phyloP scores from a whole-genome alignment of 805 yeast genomes.

The Candida ponderosae region DNA sequence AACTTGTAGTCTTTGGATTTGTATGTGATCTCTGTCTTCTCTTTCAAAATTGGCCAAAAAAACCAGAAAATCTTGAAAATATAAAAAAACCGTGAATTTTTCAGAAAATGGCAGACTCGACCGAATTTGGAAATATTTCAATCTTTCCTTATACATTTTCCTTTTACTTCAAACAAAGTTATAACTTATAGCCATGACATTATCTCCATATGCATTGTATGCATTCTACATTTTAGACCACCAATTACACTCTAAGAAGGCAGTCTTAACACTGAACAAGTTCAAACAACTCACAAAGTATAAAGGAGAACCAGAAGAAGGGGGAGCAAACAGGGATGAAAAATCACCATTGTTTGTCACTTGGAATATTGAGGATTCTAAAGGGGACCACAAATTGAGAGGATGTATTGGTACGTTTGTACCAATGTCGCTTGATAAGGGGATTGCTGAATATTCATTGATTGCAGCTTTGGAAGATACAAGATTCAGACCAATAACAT shows the following conservation, averaged over 20 bases:
- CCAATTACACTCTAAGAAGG: not conserved
- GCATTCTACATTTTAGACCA: slow-evolving; percentile 23
- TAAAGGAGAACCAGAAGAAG: too few species aligned
- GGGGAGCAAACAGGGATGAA: slow-evolving; percentile 1
- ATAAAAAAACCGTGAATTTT: too few species aligned
- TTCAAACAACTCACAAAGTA: slow-evolving; percentile 15
- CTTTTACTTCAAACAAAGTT: not conserved
- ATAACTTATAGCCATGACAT: slow-evolving; percentile 1
- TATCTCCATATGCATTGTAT: slow-evolving; percentile 23
- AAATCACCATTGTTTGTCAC: slow-evolving; percentile 75
- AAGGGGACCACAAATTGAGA: slow-evolving; percentile 37
- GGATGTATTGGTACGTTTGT: slow-evolving; percentile 94
- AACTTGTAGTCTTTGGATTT: too few species aligned
- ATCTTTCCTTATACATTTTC: not conserved
- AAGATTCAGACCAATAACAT: slow-evolving; percentile 60
- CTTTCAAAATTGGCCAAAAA: not conserved
- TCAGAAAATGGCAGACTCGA: too few species aligned
- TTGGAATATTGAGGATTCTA: slow-evolving; percentile 47
- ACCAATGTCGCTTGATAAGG: slow-evolving; percentile 42
- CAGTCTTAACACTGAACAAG: slow-evolving; percentile 5
- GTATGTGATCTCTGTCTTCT: not conserved
- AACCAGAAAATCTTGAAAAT: too few species aligned
- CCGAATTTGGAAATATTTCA: too few species aligned
- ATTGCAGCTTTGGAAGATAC: slow-evolving; percentile 72
- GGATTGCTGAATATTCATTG: slow-evolving; percentile 55